A percentile compares a stretch with the other conserved stretches of the same genome.
phyloP scores from a whole-genome alignment of 495 filamentous ascomycete genomes.

The Cetradonia linearis region DNA sequence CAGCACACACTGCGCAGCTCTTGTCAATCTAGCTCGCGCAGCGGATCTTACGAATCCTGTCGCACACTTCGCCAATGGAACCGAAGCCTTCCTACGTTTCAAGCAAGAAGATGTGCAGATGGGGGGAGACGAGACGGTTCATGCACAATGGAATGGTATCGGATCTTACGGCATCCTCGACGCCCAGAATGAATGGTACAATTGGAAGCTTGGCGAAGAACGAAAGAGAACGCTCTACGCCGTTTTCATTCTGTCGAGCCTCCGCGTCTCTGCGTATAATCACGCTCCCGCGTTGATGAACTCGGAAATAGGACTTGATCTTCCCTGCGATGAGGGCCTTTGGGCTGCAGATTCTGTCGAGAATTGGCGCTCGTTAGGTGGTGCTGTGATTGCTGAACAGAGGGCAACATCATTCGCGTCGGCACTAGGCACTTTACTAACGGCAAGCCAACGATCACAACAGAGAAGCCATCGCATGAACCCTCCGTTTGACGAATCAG shows the following conservation, averaged over 20 bases:
- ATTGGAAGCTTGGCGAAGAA: constrained; percentile 83
- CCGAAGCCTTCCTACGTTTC: constrained; percentile 12
- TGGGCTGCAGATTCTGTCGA: constrained; percentile 76
- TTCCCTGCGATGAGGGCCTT: constrained; percentile 89
- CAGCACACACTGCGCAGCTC: constrained; percentile 76
- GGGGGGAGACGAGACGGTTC: constrained; percentile 26
- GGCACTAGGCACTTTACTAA: constrained; percentile 70
- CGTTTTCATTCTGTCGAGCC: constrained; percentile 81
- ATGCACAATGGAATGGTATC: constrained; percentile 17
- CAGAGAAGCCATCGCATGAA: constrained; percentile 41
- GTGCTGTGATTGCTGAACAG: constrained; percentile 52
- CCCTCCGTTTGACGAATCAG: constrained; percentile 38
- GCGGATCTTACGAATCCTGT: constrained; percentile 59
- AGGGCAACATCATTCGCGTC: constrained; percentile 60
- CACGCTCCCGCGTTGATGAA: constrained; percentile 84
- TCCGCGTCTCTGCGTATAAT: constrained; percentile 88
- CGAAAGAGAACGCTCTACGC: constrained; percentile 89
- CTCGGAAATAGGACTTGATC: constrained; percentile 81
- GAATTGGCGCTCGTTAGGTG: constrained; percentile 68
- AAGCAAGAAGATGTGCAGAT: constrained; percentile 19
- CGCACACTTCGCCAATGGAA: background rate
- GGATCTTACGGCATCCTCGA: constrained; percentile 43
- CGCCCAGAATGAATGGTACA: constrained; percentile 74
- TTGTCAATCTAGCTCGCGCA: constrained; percentile 83
- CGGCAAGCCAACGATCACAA: constrained; percentile 65